Evolutionary conservation across 2,329 filamentous ascomycete genomes (phyloP), one percentile per base, ranked within the genome.

Genomic region (Coniochaeta hoffmannii): DNA sequence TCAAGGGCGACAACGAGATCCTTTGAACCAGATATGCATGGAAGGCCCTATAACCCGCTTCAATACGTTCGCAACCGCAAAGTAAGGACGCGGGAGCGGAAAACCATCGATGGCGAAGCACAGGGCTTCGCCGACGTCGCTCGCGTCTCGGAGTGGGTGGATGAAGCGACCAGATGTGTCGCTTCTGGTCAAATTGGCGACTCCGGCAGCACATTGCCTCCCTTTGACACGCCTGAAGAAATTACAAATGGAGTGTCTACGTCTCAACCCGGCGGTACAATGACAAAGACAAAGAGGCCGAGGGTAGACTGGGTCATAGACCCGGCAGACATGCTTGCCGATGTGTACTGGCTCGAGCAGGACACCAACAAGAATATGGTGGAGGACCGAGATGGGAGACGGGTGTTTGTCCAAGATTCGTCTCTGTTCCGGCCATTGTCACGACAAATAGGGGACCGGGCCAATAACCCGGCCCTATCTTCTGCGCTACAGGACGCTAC

Each of bases 61-160:
- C 94, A 97, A 69, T 90, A 90, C 63, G 88, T 97, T 55, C 86
- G 94, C 19, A 97, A 99, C 66, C 82, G 93, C 50, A 93, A 92
- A 67, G 82, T 94, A 12, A 81, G 94, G 59, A 87, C 87, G 26
- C 82, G 92, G 15, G 89, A 95, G 71, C 82, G 89, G 38, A 86
- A 82, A 60, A 72, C 80, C 0, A 86, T 96, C 32, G 83, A 94
- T 63, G 85, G 88, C 15, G 85, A 90, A 59, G 77, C 79, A 1
- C 86, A 89, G 61, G 89, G 89, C 1, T 97, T 95, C 74, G 78
- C 82, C 36, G 86, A 97, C 68, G 75, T 89, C 1, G 76, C 81
- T 3, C 81, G 76, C 49, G 89, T 96, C 8, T 82, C 81, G 53
- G 75, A 78, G 31, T 97, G 92, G 91, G 80, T 97, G 1, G 83